These are phyloP conservation scores for Tarenaya hassleriana DNA, from an alignment of 345 rosid genomes.

Conservation along the genomic window DNA sequence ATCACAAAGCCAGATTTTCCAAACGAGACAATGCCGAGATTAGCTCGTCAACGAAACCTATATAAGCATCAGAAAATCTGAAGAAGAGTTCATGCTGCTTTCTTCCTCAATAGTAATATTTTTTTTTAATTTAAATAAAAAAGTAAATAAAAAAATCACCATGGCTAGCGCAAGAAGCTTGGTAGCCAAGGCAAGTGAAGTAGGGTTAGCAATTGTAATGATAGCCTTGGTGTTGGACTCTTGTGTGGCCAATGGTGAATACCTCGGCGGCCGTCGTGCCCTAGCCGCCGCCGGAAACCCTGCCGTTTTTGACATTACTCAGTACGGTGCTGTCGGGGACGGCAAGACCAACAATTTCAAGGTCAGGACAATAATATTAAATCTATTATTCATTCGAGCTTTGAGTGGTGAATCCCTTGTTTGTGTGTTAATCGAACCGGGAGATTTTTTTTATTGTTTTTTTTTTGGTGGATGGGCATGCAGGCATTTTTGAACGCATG, in stretches of 20 bases:
- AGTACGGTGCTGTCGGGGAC: conserved; percentile 38
- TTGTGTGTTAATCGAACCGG: too few species aligned
- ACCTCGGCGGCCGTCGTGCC: conserved; percentile 26
- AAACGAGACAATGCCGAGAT: background rate
- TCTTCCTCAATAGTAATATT: conserved; percentile 10
- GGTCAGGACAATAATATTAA: conserved; percentile 20
- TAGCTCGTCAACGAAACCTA: conserved; percentile 1
- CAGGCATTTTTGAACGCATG: conserved; percentile 53
- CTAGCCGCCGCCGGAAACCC: conserved; percentile 25
- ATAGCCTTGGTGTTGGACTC: conserved; percentile 31
- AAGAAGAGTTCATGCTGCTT: conserved; percentile 17
- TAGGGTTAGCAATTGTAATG: conserved; percentile 22
- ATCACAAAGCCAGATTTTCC: conserved; percentile 15
- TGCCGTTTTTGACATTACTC: conserved; percentile 36
- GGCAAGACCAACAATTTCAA: conserved; percentile 30
- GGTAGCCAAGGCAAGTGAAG: conserved; percentile 18
- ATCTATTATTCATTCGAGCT: background rate
- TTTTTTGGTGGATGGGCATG: too few species aligned
- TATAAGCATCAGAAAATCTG: background rate
- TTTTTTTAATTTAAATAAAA: conserved; percentile 6
- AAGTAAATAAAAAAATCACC: conserved; percentile 31
- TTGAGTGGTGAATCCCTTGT: too few species aligned
- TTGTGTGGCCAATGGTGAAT: conserved; percentile 36
- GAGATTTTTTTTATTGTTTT: background rate
- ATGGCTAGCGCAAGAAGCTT: conserved; percentile 36